Percentiles rank a stretch among this genome's conserved stretches.
These are phyloP conservation scores for Cryphonectria japonica DNA, from an alignment of 2,329 filamentous ascomycete species.

Conservation along the genomic window DNA sequence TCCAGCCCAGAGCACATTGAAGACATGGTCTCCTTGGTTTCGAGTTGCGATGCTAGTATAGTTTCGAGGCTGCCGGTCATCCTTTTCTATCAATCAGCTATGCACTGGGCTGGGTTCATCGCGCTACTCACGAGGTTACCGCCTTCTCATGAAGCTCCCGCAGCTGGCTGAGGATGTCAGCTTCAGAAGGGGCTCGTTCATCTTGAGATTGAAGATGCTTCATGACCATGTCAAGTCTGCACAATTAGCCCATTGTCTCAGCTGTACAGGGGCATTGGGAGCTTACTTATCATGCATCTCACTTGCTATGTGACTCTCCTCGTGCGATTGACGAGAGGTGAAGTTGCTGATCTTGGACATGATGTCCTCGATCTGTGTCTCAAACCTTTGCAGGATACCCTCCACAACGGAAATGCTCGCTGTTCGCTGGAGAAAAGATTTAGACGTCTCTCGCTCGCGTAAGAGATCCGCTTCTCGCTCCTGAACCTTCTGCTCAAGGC, in stretches of 20 bases:
- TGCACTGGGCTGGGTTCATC: neutral
- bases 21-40: constrained; percentile 17
- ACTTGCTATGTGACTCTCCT: constrained; percentile 25
- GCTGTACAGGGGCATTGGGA: neutral
- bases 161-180: constrained; percentile 14
- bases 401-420: constrained; percentile 13
- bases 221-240: constrained; percentile 23
- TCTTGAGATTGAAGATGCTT: constrained; percentile 6
- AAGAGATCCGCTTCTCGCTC: constrained; percentile 21
- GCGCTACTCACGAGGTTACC: constrained; percentile 19
- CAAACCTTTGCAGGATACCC: constrained; percentile 16
- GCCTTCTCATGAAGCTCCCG: constrained; percentile 18
- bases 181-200: constrained; percentile 1
- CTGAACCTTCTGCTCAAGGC: constrained; percentile 27
- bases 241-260: neutral
- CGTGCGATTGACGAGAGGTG: constrained; percentile 10
- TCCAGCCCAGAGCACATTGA: constrained; percentile 10
- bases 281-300: constrained; percentile 24
- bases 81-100: constrained; percentile 3
- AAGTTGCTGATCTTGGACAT: constrained; percentile 15
- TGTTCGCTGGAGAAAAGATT: constrained; percentile 17
- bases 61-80: constrained; percentile 13
- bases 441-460: constrained; percentile 21
- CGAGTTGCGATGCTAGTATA: constrained; percentile 14
- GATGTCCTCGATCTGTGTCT: constrained; percentile 16